Evolutionary conservation across 208 protist species (phyloP), one percentile per base, ranked within the genome.

Genomic region (Herpetomonas tarakana): DNA sequence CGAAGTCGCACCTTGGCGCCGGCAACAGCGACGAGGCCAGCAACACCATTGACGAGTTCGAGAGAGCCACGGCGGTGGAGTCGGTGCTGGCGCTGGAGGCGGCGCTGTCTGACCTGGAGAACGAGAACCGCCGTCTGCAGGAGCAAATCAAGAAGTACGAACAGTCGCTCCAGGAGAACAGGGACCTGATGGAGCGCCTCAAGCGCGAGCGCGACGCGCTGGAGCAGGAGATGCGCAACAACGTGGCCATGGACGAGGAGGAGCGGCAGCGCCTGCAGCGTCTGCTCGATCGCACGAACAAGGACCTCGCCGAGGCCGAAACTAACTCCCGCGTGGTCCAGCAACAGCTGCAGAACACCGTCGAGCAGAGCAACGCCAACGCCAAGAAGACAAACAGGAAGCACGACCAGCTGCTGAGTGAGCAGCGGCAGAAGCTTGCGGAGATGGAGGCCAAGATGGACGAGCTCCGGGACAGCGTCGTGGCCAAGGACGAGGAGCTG

Each of bases 71-170:
- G 7, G 68, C 83, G 12, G 51, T 71, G 58, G 79, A 86, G 25
- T 68, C 78, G 11, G 52, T 87, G n/a, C 49, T 78, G 18, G 83
- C 76, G 14, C 61, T 86, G 16, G 79, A 85, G 71, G 77, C 58
- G 39, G 74, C 74, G 19, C 59, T 85, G 52, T 57, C 59, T 3
- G 57, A 81, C 30, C 71, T 91, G 29, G 83, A 87, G 63, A 70
- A 68, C 31, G 78, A 88, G 64, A 88, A 87, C 58, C 65, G 67
- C 30, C 77, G 70, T 14, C 68, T 88, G 49, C 72, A 70, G 39
- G 71, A 76, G 25, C 68, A 79, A 11, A 70, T 83, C 21, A 49
- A 55, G 26, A 54, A 52, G 38, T 75, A 76, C 39, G 69, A 85
- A 65, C 53, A 31, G 28, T 52, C 72, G 51, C 49, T 87, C 60